These are phyloP conservation scores for Lupinus albus DNA, from an alignment of 306 rosid species.

Conservation along the genomic window DNA sequence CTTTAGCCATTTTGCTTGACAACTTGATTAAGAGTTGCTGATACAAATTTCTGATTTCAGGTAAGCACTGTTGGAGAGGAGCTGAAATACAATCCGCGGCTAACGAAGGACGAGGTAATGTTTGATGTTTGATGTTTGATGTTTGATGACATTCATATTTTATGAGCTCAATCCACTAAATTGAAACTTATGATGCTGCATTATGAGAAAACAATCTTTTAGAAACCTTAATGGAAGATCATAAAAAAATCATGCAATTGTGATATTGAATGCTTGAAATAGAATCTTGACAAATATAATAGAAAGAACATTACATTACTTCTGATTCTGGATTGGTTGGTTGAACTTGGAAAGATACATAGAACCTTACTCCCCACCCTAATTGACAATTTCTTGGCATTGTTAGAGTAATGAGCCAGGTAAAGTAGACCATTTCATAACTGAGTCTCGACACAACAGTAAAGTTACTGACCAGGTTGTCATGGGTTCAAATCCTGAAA, in stretches of 20 bases:
- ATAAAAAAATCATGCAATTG: conserved; percentile 7
- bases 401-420: too few relatives aligned
- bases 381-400: background rate
- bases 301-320: background rate
- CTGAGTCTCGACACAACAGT: too few relatives aligned
- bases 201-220: background rate
- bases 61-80: conserved; percentile 88
- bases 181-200: conserved; percentile 21
- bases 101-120: conserved; percentile 77
- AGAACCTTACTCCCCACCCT: background rate
- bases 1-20: conserved; percentile 21
- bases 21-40: conserved; percentile 34
- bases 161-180: conserved; percentile 16
- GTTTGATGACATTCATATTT: conserved; percentile 24
- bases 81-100: conserved; percentile 72
- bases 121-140: conserved; percentile 5
- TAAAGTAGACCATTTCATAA: too few relatives aligned
- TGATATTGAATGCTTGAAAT: conserved; percentile 10
- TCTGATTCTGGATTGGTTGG: background rate
- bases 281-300: background rate
- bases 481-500: too few relatives aligned
- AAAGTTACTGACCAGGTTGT: too few relatives aligned
- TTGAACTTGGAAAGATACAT: too few relatives aligned
- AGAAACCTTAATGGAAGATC: background rate
- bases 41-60: conserved; percentile 53